Base-by-base conservation (phyloP, 192 early-diverging fungal species). In the Coemansia sp. region DNA sequence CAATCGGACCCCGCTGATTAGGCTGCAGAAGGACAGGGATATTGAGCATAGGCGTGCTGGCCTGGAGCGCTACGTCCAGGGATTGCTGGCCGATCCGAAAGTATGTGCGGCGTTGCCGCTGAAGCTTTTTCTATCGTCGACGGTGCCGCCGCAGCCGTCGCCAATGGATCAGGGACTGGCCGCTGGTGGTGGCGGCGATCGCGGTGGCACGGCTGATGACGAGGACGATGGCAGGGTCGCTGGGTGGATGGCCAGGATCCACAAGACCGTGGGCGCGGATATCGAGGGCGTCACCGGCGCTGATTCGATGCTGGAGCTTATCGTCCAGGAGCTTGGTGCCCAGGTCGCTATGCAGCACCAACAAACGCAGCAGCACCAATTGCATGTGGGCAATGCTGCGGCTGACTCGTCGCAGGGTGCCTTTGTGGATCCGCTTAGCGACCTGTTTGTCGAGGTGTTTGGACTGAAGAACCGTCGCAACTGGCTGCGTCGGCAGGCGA, bases 361-460 rank as follows among this genome's bases (percentile, higher is more conserved):
- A 48, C 45, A 48, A 28, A 48, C 51, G 38, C 61, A 18, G 33
- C 51, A n/a, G 14, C 62, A 61, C 11, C 8, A 34, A 35, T 32
- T 6, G 57, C 20, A 8, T 5, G 45, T 48, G 45, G 54, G 73
- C 4, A 59, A 62, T 0, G 74, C 73, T 0, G 74, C 73, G 43
- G 59, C 65, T 3, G 83, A 86, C 4, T 33, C 56, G 57, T 78
- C 80, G 12, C 67, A 79, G 2, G 83, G 85, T 0, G 68, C 71
- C 3, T 89, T 91, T 34, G 86, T 90, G 5, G 94, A 94, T 53
- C 87, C 90, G 11, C 65, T 95, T 8, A 88, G 92, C 63, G 93
- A 96, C 64, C 75, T 96, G 35, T 89, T 98, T 58, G 88, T 95
- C 53, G 94, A 98, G 75, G 68, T 93, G n/a, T 98, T 98, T 85